Conservation (phyloP, 2,329 filamentous ascomycete species). For the Pseudopyricularia javanii region DNA sequence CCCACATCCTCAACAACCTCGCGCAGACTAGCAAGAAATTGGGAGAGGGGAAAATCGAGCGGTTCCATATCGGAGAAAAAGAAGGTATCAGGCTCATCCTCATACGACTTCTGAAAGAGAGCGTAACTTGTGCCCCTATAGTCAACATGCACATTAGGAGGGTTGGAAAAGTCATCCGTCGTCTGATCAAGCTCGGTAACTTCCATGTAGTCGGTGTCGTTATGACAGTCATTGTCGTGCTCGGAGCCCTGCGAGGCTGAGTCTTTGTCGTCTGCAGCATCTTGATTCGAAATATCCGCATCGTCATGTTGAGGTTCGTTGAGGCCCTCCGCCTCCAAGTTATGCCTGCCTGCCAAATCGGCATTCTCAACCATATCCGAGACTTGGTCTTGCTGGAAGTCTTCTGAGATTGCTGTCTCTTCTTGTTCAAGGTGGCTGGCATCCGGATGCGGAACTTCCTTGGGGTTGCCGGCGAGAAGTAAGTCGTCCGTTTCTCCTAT, state of each 20-base stretch:
- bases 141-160: conserved; percentile 16
- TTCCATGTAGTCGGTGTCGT: conserved; percentile 4
- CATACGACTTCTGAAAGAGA: conserved; percentile 18
- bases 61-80: conserved; percentile 32
- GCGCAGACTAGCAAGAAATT: conserved; percentile 30
- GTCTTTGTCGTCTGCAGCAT: conserved; percentile 3
- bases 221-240: neutral
- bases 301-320: neutral
- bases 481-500: neutral
- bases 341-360: conserved; percentile 1
- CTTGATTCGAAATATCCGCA: conserved; percentile 1
- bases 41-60: conserved; percentile 29
- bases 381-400: conserved; percentile 8
- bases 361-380: conserved; percentile 18
- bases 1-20: conserved; percentile 32
- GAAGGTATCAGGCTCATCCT: conserved; percentile 24
- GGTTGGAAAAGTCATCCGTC: conserved; percentile 4
- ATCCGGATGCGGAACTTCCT: neutral
- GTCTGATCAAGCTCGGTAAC: conserved; percentile 6
- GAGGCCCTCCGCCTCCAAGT: neutral
- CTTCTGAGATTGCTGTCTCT: neutral
- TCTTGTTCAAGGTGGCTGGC: neutral
- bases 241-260: conserved; percentile 6
- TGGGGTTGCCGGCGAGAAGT: neutral
- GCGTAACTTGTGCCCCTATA: conserved; percentile 19